Evolutionary conservation across 495 filamentous ascomycete species (phyloP).

Genomic region (Lophium mytilinum): DNA sequence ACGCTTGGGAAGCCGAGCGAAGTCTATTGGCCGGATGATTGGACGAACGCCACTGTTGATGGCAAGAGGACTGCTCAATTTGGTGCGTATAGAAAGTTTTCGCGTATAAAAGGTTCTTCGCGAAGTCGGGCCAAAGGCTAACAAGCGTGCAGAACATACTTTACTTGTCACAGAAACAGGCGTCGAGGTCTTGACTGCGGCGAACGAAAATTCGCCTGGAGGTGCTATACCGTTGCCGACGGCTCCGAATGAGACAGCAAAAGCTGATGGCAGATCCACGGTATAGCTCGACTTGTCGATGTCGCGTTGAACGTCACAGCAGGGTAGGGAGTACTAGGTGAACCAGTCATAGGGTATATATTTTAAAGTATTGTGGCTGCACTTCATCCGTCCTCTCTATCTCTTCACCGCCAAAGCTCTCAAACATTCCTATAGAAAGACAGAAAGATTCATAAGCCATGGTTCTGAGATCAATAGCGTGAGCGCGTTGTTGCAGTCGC

Average conservation of each 20-base stretch:
- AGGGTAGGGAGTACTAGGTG: no score
- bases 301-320: neutral
- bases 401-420: no score
- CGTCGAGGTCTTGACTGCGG: conserved; percentile 3
- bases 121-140: neutral
- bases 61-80: conserved; percentile 81
- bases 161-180: conserved; percentile 2
- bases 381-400: no score
- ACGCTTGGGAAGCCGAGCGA: conserved; percentile 72
- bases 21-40: conserved; percentile 84
- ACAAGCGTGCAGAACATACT: neutral
- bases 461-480: no score
- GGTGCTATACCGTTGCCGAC: neutral
- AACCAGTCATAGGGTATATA: no score
- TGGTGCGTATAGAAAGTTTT: conserved; percentile 34
- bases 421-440: no score
- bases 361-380: no score
- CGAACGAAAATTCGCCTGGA: neutral
- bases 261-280: neutral
- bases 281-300: neutral
- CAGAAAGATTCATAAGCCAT: no score
- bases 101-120: no score
- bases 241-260: neutral
- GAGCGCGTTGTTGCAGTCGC: no score
- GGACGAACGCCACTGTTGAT: conserved; percentile 79